Conservation (phyloP, 1,284 basidiomycete species). For the Fomitopsis schrenkii region DNA sequence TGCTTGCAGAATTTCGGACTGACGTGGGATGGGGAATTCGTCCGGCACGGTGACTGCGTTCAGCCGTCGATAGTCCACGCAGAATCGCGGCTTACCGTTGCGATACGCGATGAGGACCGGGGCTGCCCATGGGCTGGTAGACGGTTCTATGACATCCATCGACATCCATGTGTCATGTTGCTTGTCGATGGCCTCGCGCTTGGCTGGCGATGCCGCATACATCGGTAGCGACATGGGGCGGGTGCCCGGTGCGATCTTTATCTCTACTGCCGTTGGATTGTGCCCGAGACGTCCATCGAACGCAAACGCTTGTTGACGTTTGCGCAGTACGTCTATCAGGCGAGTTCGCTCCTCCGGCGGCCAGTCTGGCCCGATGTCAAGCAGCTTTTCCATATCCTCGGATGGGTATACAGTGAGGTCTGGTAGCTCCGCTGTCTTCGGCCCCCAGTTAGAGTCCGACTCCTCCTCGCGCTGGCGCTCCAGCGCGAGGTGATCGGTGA, state of each 20-base stretch:
- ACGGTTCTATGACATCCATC: too few relatives aligned
- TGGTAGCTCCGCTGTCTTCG: conserved; percentile 14
- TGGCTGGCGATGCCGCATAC: conserved; percentile 26
- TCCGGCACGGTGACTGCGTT: conserved; percentile 31
- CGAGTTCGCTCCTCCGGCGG: conserved; percentile 5
- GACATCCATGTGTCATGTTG: conserved; percentile 30
- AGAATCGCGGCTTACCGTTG: too few relatives aligned
- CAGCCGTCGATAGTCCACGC: too few relatives aligned
- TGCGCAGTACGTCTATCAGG: conserved; percentile 10
- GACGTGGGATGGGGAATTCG: conserved; percentile 37
- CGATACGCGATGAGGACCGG: too few relatives aligned
- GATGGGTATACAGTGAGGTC: conserved; percentile 9
- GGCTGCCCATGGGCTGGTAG: too few relatives aligned
- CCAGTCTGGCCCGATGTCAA: conserved; percentile 13
- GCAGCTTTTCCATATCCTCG: conserved; percentile 1
- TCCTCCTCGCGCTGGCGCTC: not conserved
- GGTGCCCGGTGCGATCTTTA: conserved; percentile 11
- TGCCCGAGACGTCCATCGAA: conserved; percentile 25
- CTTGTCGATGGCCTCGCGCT: conserved; percentile 28
- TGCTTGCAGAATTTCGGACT: conserved; percentile 32
- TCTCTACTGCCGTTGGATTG: conserved; percentile 11
- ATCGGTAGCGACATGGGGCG: conserved; percentile 23
- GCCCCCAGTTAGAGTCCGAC: conserved; percentile 4
- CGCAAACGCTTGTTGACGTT: conserved; percentile 18
- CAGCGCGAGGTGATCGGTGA: not conserved